phyloP scores from a whole-genome alignment of 1,284 basidiomycete genomes.

The Omphalotus olearius region DNA sequence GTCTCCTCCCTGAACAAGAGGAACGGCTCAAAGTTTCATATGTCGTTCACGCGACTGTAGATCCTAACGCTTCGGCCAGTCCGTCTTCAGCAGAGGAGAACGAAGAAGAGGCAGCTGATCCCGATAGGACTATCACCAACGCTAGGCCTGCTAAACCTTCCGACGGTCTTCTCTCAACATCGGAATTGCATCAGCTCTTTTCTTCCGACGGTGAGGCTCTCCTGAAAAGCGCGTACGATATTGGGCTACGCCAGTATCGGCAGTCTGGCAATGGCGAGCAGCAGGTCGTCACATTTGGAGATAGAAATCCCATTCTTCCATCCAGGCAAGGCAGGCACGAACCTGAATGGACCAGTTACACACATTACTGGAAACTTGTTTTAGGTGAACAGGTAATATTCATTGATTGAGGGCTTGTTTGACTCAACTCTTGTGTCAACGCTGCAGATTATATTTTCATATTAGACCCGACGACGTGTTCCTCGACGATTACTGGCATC shows the following conservation, averaged over 20 bases:
- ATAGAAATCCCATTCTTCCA: constrained; percentile 36
- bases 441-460: constrained; percentile 82
- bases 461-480: constrained; percentile 37
- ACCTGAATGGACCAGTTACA: constrained; percentile 79
- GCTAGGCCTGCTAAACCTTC: constrained; percentile 55
- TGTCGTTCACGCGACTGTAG: constrained; percentile 81
- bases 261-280: constrained; percentile 15
- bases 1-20: constrained; percentile 51
- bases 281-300: constrained; percentile 42
- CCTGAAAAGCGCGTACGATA: constrained; percentile 59
- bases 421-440: neutral
- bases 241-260: constrained; percentile 36
- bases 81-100: constrained; percentile 20
- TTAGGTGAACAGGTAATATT: constrained; percentile 47
- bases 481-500: constrained; percentile 52
- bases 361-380: constrained; percentile 77
- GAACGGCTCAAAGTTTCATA: constrained; percentile 59
- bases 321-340: constrained; percentile 54
- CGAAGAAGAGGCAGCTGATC: constrained; percentile 52
- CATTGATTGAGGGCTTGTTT: neutral
- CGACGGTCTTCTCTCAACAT: constrained; percentile 72
- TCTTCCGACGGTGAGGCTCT: constrained; percentile 29
- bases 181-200: constrained; percentile 60
- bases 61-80: constrained; percentile 43
- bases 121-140: constrained; percentile 73